Conservation (phyloP, 768 basidiomycete genomes). For the Auricularia auricula-judae region DNA sequence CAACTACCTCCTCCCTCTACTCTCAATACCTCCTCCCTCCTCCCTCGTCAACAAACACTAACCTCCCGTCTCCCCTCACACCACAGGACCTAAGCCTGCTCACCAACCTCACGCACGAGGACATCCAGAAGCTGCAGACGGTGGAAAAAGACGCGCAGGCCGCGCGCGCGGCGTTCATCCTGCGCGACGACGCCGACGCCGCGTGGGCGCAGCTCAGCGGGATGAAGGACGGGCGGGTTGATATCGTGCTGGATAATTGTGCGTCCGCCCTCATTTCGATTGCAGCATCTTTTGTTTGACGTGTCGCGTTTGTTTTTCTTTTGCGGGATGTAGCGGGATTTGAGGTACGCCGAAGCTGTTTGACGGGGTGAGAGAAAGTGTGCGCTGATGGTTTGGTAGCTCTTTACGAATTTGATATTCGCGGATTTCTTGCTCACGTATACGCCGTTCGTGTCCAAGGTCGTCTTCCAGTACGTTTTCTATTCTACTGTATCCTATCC, state of each 20-base stretch:
- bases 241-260: constrained; percentile 92
- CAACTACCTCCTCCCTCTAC: too few relatives aligned
- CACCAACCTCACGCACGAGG: constrained; percentile 70
- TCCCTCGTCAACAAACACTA: too few relatives aligned
- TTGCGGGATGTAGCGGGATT: constrained; percentile 57
- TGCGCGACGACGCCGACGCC: constrained; percentile 68
- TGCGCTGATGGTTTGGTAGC: constrained; percentile 27
- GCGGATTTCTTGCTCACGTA: constrained; percentile 87
- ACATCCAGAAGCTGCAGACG: constrained; percentile 73
- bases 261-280: constrained; percentile 2
- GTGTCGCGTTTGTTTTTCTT: background rate
- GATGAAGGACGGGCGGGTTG: constrained; percentile 46
- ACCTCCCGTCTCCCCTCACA: constrained; percentile 15
- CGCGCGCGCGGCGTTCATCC: constrained; percentile 65
- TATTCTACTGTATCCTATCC: too few relatives aligned
- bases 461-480: constrained; percentile 77
- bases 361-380: background rate
- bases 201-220: constrained; percentile 65
- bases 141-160: constrained; percentile 74
- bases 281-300: background rate
- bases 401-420: constrained; percentile 88
- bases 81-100: constrained; percentile 78
- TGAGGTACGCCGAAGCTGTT: constrained; percentile 40
- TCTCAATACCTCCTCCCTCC: too few relatives aligned
- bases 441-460: constrained; percentile 61